Evolutionary conservation across 140 eudicot species (phyloP), one percentile per base, ranked within the genome.

Genomic region (Cichorium intybus): DNA sequence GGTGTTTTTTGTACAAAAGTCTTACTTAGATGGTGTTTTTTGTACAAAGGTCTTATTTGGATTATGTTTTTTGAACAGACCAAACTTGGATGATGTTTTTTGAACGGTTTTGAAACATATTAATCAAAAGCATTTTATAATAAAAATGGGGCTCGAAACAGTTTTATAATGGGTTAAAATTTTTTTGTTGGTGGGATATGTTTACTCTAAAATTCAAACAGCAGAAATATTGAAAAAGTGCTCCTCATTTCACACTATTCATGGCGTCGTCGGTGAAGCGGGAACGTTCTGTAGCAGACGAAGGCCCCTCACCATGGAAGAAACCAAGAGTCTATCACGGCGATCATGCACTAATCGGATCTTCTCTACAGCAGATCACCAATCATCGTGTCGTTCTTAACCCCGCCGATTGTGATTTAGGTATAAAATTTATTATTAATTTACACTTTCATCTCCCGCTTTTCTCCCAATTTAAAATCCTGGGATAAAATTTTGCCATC

Each of bases 371-470:
- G 4, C 63, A 56, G 46, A 14, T 50, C 49, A 9, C 16, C 29
- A 24, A 51, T 41, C 77, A 10, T 56, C 78, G 75, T 11, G 85
- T 81, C 54, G 55, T 81, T 47, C 87, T 85, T 54, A 85, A 85
- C 60, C 83, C 87, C 21, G 85, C 87, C 17, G 92, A 85, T 71
- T 85, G 77, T 74, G 80, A 79, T 71, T 62, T 85, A 64, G 93
- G 93, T 78, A 71, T 70, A 22, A 4, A 37, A 7, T 23, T 18
- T 33, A 31, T n/a, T 22, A 24, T 43, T 15, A 59, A 17, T 55
- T 33, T 7, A 24, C 37, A 11, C 28, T 23, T 5, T 24, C 18
- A 27, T 72, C 58, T 54, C 50, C 59, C 78, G 26, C 67, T 33
- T 73, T 41, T 59, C 12, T 17, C 15, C 4, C 21, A 46, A 35